phyloP scores from a whole-genome alignment of 345 rosid genomes.

The Eucalyptus grandis region DNA sequence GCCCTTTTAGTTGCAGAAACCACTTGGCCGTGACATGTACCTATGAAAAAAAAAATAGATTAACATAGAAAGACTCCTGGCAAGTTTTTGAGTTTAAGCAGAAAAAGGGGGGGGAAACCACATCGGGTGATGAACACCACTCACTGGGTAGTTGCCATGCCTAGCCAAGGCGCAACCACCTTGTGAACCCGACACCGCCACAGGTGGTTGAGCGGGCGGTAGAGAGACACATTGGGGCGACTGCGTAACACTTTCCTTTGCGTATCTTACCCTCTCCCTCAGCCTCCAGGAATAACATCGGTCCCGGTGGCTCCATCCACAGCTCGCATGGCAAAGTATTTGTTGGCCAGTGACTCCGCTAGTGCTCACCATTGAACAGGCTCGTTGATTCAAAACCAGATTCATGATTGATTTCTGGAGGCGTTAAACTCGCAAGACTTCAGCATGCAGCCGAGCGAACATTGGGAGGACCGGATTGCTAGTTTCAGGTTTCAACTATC shows the following conservation, averaged over 20 bases:
- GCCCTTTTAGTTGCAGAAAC: too few species aligned
- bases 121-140: background rate
- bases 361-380: background rate
- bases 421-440: background rate
- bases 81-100: background rate
- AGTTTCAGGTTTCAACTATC: too few species aligned
- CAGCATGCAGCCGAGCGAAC: background rate
- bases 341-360: background rate
- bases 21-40: too few species aligned
- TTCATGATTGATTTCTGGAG: background rate
- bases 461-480: background rate
- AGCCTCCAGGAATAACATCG: background rate
- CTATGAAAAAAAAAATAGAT: too few species aligned
- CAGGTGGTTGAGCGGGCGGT: too few species aligned
- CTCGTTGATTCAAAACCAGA: background rate
- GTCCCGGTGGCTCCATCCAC: background rate
- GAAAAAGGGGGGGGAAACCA: background rate
- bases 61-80: background rate
- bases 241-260: too few species aligned
- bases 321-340: background rate
- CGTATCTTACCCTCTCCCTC: too few species aligned
- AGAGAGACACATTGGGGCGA: too few species aligned
- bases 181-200: too few species aligned
- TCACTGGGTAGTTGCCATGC: too few species aligned
- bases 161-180: too few species aligned